Conservation (phyloP, 495 filamentous ascomycete genomes). For the Penicillium flavigenum region DNA sequence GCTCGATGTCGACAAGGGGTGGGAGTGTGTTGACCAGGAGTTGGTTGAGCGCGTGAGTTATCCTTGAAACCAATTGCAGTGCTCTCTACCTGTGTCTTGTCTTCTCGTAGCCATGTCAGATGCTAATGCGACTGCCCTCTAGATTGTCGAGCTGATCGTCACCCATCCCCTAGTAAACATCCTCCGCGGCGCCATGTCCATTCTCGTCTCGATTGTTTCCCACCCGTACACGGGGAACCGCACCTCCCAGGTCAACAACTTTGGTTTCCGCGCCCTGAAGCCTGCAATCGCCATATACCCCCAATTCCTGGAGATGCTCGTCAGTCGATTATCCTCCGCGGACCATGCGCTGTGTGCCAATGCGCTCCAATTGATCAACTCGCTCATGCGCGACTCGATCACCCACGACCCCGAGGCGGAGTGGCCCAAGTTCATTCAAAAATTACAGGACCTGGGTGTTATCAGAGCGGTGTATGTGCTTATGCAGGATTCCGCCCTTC, state of each 20-base stretch:
- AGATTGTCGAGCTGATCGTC: conserved; percentile 92
- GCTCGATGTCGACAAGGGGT: conserved; percentile 95
- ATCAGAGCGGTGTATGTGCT: conserved; percentile 88
- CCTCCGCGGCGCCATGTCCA: conserved; percentile 92
- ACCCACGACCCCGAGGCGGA: conserved; percentile 73
- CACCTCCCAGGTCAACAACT: conserved; percentile 52
- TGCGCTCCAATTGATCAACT: conserved; percentile 90
- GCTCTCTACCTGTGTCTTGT: not conserved
- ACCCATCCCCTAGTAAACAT: conserved; percentile 97
- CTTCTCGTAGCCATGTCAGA: not conserved
- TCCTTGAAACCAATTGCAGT: not conserved
- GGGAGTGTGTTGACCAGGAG: conserved; percentile 74
- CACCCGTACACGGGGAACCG: conserved; percentile 61
- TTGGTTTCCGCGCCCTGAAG: conserved; percentile 86
- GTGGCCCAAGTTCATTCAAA: conserved; percentile 95
- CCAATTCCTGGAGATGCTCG: conserved; percentile 91
- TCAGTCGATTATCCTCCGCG: conserved; percentile 81
- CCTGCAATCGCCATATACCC: conserved; percentile 89
- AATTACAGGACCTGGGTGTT: conserved; percentile 86
- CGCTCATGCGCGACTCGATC: conserved; percentile 89
- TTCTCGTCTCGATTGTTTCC: conserved; percentile 87
- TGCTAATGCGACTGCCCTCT: conserved; percentile 10
- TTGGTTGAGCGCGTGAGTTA: conserved; percentile 63
- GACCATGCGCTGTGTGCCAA: conserved; percentile 97
- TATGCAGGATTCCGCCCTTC: conserved; percentile 91